phyloP scores from a whole-genome alignment of 257 asterid species.

The Haberlea rhodopensis region DNA sequence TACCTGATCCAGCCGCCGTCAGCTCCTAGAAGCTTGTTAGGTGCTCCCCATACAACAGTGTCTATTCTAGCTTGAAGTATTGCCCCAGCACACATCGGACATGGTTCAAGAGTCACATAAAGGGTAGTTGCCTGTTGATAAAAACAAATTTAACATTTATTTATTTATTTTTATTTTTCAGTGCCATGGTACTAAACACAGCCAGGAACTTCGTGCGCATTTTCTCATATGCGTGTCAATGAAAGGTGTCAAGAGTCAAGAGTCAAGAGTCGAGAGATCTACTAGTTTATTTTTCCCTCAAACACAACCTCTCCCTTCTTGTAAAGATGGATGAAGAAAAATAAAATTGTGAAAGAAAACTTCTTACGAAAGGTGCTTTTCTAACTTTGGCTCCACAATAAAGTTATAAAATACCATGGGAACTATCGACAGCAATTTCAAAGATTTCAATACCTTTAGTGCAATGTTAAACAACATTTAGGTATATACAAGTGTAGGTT shows the following conservation, averaged over 20 bases:
- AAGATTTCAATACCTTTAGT: background rate
- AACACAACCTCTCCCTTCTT: background rate
- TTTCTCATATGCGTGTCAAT: background rate
- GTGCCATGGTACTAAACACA: slow-evolving; percentile 12
- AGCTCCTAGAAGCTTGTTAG: slow-evolving; percentile 98
- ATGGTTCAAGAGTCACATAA: slow-evolving; percentile 94
- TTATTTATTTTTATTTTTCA: slow-evolving; percentile 13
- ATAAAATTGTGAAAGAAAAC: background rate
- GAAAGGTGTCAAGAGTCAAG: background rate
- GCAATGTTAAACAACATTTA: background rate
- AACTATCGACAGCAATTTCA: background rate
- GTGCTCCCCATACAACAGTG: slow-evolving; percentile 96
- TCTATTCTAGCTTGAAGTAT: slow-evolving; percentile 96
- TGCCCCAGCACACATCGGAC: slow-evolving; percentile 99
- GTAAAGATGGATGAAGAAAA: background rate
- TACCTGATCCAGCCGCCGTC: slow-evolving; percentile 99
- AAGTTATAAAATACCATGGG: background rate
- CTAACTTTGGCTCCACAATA: background rate
- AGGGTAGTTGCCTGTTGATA: slow-evolving; percentile 66
- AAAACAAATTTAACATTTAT: slow-evolving; percentile 10
- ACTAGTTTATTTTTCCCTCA: background rate
- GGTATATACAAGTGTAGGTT: background rate
- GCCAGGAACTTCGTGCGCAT: background rate
- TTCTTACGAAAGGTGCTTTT: background rate
- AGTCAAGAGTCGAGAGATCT: too few relatives aligned